Percentiles rank a stretch among this genome's conserved stretches.
These are phyloP conservation scores for Cicer cuneatum DNA, from an alignment of 306 rosid genomes.

Conservation along the genomic window DNA sequence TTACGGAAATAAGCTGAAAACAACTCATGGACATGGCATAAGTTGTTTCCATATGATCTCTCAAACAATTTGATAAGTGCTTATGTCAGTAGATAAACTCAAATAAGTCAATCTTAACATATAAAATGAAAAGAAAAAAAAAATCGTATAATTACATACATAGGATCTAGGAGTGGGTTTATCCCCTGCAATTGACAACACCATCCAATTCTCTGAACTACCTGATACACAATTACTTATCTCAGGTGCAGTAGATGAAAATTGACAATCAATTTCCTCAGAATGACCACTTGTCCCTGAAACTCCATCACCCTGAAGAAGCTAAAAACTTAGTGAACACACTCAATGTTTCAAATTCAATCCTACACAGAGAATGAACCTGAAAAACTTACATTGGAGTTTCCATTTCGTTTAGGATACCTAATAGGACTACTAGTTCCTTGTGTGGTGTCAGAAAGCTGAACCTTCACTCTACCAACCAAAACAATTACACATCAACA, in stretches of 20 bases:
- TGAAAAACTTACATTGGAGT: slow-evolving; percentile 62
- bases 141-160: slow-evolving; percentile 42
- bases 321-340: slow-evolving; percentile 19
- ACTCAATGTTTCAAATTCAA: slow-evolving; percentile 27
- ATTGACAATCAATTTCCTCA: slow-evolving; percentile 61
- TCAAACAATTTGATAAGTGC: background rate
- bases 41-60: background rate
- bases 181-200: slow-evolving; percentile 56
- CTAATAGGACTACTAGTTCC: slow-evolving; percentile 87
- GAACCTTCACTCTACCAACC: slow-evolving; percentile 83
- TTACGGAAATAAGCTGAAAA: background rate
- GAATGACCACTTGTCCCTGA: slow-evolving; percentile 54
- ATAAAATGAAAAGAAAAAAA: background rate
- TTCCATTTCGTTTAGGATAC: slow-evolving; percentile 64
- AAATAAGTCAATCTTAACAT: background rate
- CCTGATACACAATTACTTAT: slow-evolving; percentile 58
- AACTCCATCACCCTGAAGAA: slow-evolving; percentile 64
- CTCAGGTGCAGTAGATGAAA: slow-evolving; percentile 65
- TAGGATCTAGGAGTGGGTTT: slow-evolving; percentile 57
- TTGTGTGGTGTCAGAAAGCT: slow-evolving; percentile 75
- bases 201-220: slow-evolving; percentile 84
- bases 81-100: background rate
- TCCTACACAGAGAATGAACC: slow-evolving; percentile 31
- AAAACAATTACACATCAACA: slow-evolving; percentile 38
- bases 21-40: background rate